phyloP scores from a whole-genome alignment of 345 rosid species.

The Eucalyptus tenuipes region DNA sequence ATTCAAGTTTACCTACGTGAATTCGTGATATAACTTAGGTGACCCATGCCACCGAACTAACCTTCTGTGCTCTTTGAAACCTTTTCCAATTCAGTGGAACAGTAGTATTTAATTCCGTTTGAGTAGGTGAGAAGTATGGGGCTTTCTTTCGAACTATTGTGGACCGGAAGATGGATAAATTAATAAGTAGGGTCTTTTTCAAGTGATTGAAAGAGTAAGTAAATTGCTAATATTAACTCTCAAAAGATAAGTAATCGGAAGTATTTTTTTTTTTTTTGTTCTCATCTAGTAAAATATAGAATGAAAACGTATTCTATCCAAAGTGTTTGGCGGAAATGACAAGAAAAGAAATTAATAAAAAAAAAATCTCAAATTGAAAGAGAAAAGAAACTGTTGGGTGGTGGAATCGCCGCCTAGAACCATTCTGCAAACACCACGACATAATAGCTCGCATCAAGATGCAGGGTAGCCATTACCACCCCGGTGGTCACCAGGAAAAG shows the following conservation, averaged over 20 bases:
- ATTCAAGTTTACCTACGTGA: neutral
- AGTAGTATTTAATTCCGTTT: too few relatives aligned
- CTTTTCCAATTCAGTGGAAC: too few relatives aligned
- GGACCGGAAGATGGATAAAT: too few relatives aligned
- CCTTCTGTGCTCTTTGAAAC: too few relatives aligned
- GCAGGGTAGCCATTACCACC: neutral
- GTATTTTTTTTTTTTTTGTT: neutral
- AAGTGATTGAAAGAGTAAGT: neutral
- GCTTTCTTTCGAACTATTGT: too few relatives aligned
- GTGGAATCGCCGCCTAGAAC: neutral
- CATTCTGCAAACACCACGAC: neutral
- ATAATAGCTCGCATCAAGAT: neutral
- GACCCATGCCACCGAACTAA: neutral
- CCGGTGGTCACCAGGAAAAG: too few relatives aligned
- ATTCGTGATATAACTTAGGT: neutral
- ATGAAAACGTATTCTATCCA: neutral
- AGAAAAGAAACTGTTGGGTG: neutral
- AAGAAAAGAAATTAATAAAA: neutral
- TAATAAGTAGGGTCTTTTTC: neutral
- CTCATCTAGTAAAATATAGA: neutral
- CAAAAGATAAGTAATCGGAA: neutral
- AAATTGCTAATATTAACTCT: neutral
- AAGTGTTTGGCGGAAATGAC: neutral
- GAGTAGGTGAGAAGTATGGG: too few relatives aligned
- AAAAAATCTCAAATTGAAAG: neutral